Conservation (phyloP, 2,329 filamentous ascomycete species). For the Cladosporium sp. region DNA sequence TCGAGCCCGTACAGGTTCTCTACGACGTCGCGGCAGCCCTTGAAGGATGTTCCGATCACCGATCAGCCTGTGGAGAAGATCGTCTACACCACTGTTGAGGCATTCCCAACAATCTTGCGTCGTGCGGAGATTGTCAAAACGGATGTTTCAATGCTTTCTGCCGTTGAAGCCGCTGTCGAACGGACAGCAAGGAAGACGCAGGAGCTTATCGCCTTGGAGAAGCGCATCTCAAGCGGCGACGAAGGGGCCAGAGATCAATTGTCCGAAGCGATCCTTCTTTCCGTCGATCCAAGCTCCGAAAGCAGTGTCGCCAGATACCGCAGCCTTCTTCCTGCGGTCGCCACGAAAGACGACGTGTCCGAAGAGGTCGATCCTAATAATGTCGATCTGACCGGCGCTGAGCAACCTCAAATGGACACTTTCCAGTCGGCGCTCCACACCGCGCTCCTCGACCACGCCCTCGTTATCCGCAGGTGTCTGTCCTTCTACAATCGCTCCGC, state of each 20-base stretch:
- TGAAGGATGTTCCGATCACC: conserved; percentile 53
- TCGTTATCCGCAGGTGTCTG: conserved; percentile 79
- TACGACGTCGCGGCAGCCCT: conserved; percentile 64
- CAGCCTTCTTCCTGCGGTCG: conserved; percentile 55
- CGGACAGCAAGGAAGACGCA: conserved; percentile 85
- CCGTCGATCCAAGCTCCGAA: conserved; percentile 68
- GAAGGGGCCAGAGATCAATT: conserved; percentile 62
- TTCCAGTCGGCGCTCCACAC: conserved; percentile 76
- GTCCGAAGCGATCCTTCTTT: conserved; percentile 68
- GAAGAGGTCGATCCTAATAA: conserved; percentile 27
- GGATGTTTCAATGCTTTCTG: conserved; percentile 60
- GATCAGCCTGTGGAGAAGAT: conserved; percentile 79
- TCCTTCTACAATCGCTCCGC: conserved; percentile 55
- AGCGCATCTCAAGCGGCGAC: conserved; percentile 54
- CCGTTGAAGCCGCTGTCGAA: conserved; percentile 84
- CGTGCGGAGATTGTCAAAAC: conserved; percentile 75
- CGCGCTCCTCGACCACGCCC: conserved; percentile 80
- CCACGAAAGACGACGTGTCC: conserved; percentile 35
- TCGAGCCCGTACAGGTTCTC: conserved; percentile 74
- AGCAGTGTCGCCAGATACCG: conserved; percentile 74
- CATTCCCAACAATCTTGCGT: conserved; percentile 85
- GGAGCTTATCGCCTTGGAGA: conserved; percentile 72
- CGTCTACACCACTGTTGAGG: conserved; percentile 73
- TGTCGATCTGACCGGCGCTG: conserved; percentile 21
- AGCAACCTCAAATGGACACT: conserved; percentile 41